These are phyloP conservation scores for Aspergillus egyptiacus DNA, from an alignment of 495 filamentous ascomycete genomes.

Conservation along the genomic window DNA sequence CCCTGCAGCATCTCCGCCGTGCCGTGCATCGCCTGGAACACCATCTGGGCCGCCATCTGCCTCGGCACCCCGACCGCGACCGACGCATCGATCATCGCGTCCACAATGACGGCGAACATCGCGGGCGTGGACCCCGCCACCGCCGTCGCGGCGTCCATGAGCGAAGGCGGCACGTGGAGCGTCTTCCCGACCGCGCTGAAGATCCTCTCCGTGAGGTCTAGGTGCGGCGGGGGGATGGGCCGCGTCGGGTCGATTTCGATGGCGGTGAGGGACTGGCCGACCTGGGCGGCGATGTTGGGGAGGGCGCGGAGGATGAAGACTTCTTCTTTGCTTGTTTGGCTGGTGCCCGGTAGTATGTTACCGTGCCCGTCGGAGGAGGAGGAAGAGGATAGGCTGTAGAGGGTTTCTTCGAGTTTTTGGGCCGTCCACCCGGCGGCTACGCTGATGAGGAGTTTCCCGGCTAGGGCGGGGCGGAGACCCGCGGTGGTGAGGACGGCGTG, in stretches of 20 bases:
- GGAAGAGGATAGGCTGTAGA: too few relatives aligned
- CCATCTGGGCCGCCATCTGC: conserved; percentile 33
- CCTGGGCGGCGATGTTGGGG: conserved; percentile 35
- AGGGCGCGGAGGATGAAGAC: conserved; percentile 33
- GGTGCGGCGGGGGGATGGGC: conserved; percentile 18
- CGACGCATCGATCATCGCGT: conserved; percentile 39
- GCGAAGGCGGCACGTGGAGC: conserved; percentile 26
- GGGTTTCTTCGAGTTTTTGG: conserved; percentile 24
- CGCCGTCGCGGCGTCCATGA: conserved; percentile 39
- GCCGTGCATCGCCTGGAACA: conserved; percentile 36
- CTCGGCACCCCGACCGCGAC: conserved; percentile 40
- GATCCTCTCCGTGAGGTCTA: conserved; percentile 25
- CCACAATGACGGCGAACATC: conserved; percentile 39
- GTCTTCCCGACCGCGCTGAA: conserved; percentile 36
- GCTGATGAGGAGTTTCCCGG: conserved; percentile 34
- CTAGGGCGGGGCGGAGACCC: conserved; percentile 21
- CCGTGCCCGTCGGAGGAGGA: too few relatives aligned
- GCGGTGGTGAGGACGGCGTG: conserved; percentile 21
- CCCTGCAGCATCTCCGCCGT: conserved; percentile 34
- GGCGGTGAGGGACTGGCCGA: conserved; percentile 34
- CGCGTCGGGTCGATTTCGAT: conserved; percentile 29
- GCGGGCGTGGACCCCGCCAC: conserved; percentile 39
- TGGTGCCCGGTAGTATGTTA: conserved; percentile 13
- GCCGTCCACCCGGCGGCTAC: conserved; percentile 39
- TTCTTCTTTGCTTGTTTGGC: conserved; percentile 13